Evolutionary conservation across 805 yeast species (phyloP).

Genomic region (Candida vaughaniae): DNA sequence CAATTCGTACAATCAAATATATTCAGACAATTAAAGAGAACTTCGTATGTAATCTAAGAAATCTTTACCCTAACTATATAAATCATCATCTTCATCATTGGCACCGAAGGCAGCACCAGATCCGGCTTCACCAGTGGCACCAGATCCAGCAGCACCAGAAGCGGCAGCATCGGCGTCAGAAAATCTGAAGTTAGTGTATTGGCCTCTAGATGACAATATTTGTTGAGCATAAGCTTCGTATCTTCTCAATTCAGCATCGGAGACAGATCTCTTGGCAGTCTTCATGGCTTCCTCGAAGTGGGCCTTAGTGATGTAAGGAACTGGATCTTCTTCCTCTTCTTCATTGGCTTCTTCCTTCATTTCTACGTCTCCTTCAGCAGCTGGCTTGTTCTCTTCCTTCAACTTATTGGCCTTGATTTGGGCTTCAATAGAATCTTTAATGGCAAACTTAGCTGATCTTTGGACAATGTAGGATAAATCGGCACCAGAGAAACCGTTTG

Average conservation of each 20-base stretch:
- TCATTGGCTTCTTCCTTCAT: slow-evolving; percentile 49
- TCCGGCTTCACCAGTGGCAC: slow-evolving; percentile 12
- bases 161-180: slow-evolving; percentile 41
- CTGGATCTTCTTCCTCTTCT: slow-evolving; percentile 86
- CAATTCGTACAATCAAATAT: too few species aligned
- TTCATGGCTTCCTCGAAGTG: slow-evolving; percentile 99
- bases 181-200: slow-evolving; percentile 85
- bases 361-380: slow-evolving; percentile 42
- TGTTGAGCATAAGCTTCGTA: slow-evolving; percentile 98
- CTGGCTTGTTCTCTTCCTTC: slow-evolving; percentile 37
- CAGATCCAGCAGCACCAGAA: slow-evolving; percentile 24
- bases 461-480: slow-evolving; percentile 96
- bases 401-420: slow-evolving; percentile 31
- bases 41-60: too few species aligned
- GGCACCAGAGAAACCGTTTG: slow-evolving; percentile 99
- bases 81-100: slow-evolving; percentile 60
- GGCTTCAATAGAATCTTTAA: slow-evolving; percentile 96
- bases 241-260: slow-evolving; percentile 96
- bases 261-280: slow-evolving; percentile 96
- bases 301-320: slow-evolving; percentile 88
- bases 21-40: too few species aligned
- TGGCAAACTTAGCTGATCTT: slow-evolving; percentile 98
- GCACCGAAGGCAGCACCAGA: slow-evolving; percentile 48
- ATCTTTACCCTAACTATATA: slow-evolving; percentile 61
- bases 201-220: slow-evolving; percentile 94